phyloP scores from a whole-genome alignment of 2,329 filamentous ascomycete species.

The Bisporella sp. region DNA sequence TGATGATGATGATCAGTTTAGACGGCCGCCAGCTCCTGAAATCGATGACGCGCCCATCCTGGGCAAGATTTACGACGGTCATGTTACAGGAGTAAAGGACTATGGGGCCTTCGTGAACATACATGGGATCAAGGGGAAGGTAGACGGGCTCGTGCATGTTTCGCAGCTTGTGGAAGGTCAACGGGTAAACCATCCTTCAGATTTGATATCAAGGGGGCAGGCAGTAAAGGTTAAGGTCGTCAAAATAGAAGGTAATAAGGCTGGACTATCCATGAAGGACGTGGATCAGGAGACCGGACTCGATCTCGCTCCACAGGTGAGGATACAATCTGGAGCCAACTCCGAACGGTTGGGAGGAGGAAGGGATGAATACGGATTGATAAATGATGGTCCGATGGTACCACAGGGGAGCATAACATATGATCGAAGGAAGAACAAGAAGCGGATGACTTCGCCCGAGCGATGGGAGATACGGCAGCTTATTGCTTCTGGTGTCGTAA shows the following conservation, averaged over 20 bases:
- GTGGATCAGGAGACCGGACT: slow-evolving; percentile 85
- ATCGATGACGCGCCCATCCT: slow-evolving; percentile 75
- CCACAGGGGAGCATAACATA: slow-evolving; percentile 52
- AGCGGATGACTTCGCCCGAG: slow-evolving; percentile 93
- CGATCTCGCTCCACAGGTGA: slow-evolving; percentile 71
- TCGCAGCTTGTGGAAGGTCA: slow-evolving; percentile 80
- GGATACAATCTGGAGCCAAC: slow-evolving; percentile 85
- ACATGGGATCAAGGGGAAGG: slow-evolving; percentile 77
- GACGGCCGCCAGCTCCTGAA: slow-evolving; percentile 60
- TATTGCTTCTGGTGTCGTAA: slow-evolving; percentile 89
- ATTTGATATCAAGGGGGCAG: slow-evolving; percentile 75
- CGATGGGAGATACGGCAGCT: slow-evolving; percentile 96
- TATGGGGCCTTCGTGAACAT: slow-evolving; percentile 95
- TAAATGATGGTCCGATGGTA: slow-evolving; percentile 46
- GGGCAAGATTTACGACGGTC: slow-evolving; percentile 84
- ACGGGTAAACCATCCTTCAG: slow-evolving; percentile 85
- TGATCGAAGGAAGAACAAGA: slow-evolving; percentile 59
- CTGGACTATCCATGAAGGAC: slow-evolving; percentile 94
- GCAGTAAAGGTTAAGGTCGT: slow-evolving; percentile 87
- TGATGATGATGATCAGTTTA: slow-evolving; percentile 53
- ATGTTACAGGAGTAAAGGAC: slow-evolving; percentile 87
- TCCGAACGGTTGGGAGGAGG: slow-evolving; percentile 70
- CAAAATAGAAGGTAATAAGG: slow-evolving; percentile 73
- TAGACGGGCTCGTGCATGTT: slow-evolving; percentile 89
- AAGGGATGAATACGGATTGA: slow-evolving; percentile 49